Percentiles rank a stretch among this genome's conserved stretches.
These are phyloP conservation scores for Ilex aquifolium DNA, from an alignment of 257 asterid genomes.

Conservation along the genomic window DNA sequence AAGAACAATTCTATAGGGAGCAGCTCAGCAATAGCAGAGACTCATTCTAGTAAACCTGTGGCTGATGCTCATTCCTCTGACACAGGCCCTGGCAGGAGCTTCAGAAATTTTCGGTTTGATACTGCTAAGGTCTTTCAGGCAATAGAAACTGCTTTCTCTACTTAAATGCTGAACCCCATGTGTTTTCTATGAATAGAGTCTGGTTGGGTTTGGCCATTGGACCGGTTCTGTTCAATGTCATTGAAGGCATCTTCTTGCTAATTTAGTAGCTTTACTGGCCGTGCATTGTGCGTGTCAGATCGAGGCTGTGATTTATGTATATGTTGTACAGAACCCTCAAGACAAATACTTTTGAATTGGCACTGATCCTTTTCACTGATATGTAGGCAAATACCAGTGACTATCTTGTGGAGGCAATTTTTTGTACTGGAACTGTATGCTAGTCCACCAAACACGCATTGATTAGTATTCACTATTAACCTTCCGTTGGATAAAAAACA, in stretches of 20 bases:
- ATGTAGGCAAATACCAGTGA: no score
- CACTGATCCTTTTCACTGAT: no score
- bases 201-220: conserved; percentile 2
- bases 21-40: conserved; percentile 34
- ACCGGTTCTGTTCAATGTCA: no score
- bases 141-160: conserved; percentile 55
- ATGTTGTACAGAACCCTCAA: conserved; percentile 22
- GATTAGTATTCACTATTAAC: no score
- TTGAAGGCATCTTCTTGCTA: no score
- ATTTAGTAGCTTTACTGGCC: no score
- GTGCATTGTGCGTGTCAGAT: no score
- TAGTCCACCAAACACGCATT: no score
- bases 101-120: conserved; percentile 70
- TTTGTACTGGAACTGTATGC: no score
- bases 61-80: conserved; percentile 20
- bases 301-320: conserved; percentile 9
- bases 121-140: conserved; percentile 51
- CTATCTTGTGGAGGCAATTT: no score
- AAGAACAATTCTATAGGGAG: conserved; percentile 52
- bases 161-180: conserved; percentile 17
- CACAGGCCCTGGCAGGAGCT: conserved; percentile 46
- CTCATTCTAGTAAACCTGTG: conserved; percentile 42
- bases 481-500: no score
- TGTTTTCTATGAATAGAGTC: conserved; percentile 15
- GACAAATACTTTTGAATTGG: conserved; percentile 5